Base-by-base conservation (phyloP, 306 rosid genomes). In the Fragaria ananassa region DNA sequence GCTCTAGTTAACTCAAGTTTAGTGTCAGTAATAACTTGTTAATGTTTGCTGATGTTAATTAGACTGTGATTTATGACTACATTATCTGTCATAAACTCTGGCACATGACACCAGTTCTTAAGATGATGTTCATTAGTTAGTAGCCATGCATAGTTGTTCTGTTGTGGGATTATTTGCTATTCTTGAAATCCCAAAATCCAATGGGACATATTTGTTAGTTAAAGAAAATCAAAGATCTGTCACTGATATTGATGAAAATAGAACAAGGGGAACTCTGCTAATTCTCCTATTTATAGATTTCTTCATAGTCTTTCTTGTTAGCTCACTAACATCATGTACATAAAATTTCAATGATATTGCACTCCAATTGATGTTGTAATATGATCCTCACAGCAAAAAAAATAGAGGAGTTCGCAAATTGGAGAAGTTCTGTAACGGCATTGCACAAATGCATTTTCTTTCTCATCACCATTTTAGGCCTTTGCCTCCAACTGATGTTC, bases 371-470 rank as follows among this genome's bases (percentile, higher is more conserved):
- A 46, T 46, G 4, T 13, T 46, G 1, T 46, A 0, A 3, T 46
- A 3, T 46, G 51, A 0, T 46, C 18, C 0, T 15, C 18, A 15
- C 54, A 49, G 19, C 18, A 15, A 15, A 0, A 0, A 0, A 0
- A 49, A 49, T 49, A 2, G 54, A 49, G 54, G 23, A 34, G 39
- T 51, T 17, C 6, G 57, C 57, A 1, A 18, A 51, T 17, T 51
- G 57, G 57, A 51, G 57, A 18, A 51, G 57, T 51, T 51, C 57
- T 51, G 21, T 51, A 51, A 17, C 2, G 68, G 68, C 68, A 6
- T 6, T 63, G 44, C 68, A 63, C 41, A 63, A 63, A 15, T 63
- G 45, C 68, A 34, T 34, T 63, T 14, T 13, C 68, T 63, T 3
- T 63, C 68, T 34, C 68, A 63, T 63, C 23, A 34, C 45, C 68